A percentile compares a stretch with the other conserved stretches of the same genome.
Evolutionary conservation across 805 yeast species (phyloP).

Genomic region (Kodamaea kaohsiungensis): DNA sequence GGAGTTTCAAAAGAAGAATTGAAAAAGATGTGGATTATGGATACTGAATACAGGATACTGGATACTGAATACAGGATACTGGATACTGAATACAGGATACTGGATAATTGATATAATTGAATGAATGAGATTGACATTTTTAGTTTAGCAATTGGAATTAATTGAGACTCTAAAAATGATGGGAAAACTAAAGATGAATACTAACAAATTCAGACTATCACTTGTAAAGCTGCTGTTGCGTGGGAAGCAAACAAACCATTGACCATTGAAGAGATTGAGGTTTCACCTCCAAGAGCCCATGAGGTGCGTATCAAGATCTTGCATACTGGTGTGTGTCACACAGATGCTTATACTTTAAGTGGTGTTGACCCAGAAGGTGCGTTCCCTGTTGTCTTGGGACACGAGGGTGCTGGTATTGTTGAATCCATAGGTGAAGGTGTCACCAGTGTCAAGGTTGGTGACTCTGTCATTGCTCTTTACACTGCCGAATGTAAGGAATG

Average conservation of each 20-base stretch:
- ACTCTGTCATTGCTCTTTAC: constrained; percentile 89
- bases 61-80: too few species aligned
- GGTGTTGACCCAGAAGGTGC: constrained; percentile 97
- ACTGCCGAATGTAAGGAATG: constrained; percentile 97
- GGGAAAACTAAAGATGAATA: too few species aligned
- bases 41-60: too few species aligned
- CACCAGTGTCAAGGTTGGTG: constrained; percentile 86
- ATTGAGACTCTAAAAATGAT: too few species aligned
- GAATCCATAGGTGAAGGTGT: constrained; percentile 96
- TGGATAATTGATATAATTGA: not conserved
- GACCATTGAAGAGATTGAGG: constrained; percentile 82
- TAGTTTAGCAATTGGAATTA: too few species aligned
- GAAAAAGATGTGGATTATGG: too few species aligned
- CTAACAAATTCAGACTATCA: constrained; percentile 51
- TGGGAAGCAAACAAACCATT: constrained; percentile 92
- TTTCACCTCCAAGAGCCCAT: constrained; percentile 92
- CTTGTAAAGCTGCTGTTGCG: constrained; percentile 95
- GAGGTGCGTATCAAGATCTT: constrained; percentile 91
- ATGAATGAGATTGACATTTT: not conserved
- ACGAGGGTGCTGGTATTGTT: constrained; percentile 97
- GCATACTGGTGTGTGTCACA: constrained; percentile 96
- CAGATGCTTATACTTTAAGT: constrained; percentile 94
- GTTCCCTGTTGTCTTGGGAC: constrained; percentile 92
- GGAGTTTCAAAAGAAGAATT: not conserved
- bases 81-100: too few species aligned